Evolutionary conservation across 1,284 basidiomycete genomes (phyloP), one percentile per base, ranked within the genome.

Genomic region (Phellinidium pouzarii): DNA sequence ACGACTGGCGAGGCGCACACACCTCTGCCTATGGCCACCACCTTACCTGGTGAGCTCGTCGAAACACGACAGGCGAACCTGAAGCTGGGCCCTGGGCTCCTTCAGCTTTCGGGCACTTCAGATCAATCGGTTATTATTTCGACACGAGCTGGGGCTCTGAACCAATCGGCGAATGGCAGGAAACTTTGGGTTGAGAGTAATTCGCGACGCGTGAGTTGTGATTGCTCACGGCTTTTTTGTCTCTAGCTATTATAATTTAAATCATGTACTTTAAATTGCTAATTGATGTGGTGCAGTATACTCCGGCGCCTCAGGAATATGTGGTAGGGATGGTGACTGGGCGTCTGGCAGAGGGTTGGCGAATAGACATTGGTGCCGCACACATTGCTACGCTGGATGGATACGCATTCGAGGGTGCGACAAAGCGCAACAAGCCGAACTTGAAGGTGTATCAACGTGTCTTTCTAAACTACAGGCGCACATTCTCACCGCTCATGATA

Each of bases 171-270:
- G 34, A 89, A 88, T 63, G 72, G 78, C 55, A 81, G 77, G 59
- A 80, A 77, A 64, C 88, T 86, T 82, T 91, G 87, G 87, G 72
- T 90, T n/a, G 87, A 91, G 60, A 74, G 75, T 58, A 89, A 89
- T 64, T 78, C 85, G 42, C 73, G 80, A 61, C 79, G 87, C 61
- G 87, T 88, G 62, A 61, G 83, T 48, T 26, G 41, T 40, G 23
- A 45, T 52, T 44, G 6, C n/a, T n/a, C n/a, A n/a, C n/a, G 22
- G 29, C 22, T 27, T 43, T 34, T 40, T 22, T 36, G n/a, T n/a
- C 36, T 36, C 42, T 54, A 41, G 38, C 19, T 40, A 34, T 27
- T 25, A 42, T 11, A n/a, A 12, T 17, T 2, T 26, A 29, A 14
- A 9, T 4, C 17, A 17, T 11, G n/a, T n/a, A n/a, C 43, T 8